A percentile compares a stretch with the other conserved stretches of the same genome.
phyloP scores from a whole-genome alignment of 768 basidiomycete genomes.

The Pleurotus ostreatus region DNA sequence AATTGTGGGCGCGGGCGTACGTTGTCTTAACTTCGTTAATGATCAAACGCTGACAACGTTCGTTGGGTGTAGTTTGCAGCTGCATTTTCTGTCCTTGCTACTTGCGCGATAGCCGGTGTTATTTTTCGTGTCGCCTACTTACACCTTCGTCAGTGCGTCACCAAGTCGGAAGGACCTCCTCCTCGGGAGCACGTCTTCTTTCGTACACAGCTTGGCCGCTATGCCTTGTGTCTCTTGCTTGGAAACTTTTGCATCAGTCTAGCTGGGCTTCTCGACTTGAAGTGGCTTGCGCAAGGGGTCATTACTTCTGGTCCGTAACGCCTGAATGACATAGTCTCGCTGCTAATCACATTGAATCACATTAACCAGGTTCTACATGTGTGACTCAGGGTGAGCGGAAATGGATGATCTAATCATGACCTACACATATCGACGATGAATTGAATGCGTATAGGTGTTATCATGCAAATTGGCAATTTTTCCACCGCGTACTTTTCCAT shows the following conservation, averaged over 20 bases:
- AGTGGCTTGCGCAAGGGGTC: conserved; percentile 41
- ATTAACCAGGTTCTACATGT: conserved; percentile 42
- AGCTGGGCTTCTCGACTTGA: conserved; percentile 50
- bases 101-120: conserved; percentile 49
- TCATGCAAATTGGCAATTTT: conserved; percentile 63
- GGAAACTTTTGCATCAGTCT: conserved; percentile 50
- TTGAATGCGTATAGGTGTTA: conserved; percentile 31
- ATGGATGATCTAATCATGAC: not conserved
- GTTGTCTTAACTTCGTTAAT: not conserved
- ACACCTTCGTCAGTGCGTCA: conserved; percentile 30
- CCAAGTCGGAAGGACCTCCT: conserved; percentile 13
- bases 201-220: conserved; percentile 66
- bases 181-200: conserved; percentile 58
- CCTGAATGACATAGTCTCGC: not conserved
- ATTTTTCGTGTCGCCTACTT: conserved; percentile 45
- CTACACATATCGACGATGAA: not conserved
- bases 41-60: not conserved
- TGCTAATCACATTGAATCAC: not conserved
- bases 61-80: conserved; percentile 35
- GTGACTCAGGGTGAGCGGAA: conserved; percentile 49
- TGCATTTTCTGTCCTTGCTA: conserved; percentile 50
- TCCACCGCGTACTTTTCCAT: conserved; percentile 62
- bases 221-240: conserved; percentile 59
- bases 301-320: conserved; percentile 43
- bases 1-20: conserved; percentile 6